These are phyloP conservation scores for Colletotrichum limetticola DNA, from an alignment of 2,329 filamentous ascomycete species.

Conservation along the genomic window DNA sequence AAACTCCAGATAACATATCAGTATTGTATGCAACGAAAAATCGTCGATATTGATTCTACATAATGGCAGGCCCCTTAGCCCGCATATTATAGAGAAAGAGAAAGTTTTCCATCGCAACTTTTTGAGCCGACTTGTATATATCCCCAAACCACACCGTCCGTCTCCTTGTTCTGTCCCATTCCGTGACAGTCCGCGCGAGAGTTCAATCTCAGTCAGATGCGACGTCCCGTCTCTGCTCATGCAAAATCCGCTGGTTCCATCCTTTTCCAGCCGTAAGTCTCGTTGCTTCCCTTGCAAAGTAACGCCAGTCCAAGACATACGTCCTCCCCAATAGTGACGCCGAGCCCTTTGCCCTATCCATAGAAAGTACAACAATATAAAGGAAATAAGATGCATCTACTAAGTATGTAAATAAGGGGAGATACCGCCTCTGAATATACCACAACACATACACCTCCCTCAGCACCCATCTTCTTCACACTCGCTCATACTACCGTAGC, in stretches of 20 bases:
- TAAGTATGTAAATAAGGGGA: constrained; percentile 22
- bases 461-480: constrained; percentile 48
- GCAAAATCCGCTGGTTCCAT: constrained; percentile 28
- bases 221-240: constrained; percentile 14
- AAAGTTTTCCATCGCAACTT: constrained; percentile 18
- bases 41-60: constrained; percentile 32
- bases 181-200: constrained; percentile 12
- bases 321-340: constrained; percentile 9
- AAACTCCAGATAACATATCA: not conserved
- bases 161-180: constrained; percentile 1
- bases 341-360: constrained; percentile 11
- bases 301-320: constrained; percentile 13
- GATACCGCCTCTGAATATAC: not conserved
- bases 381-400: constrained; percentile 14
- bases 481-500: constrained; percentile 69
- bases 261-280: constrained; percentile 32
- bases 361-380: constrained; percentile 14
- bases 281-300: constrained; percentile 19
- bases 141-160: constrained; percentile 6
- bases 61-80: not conserved
- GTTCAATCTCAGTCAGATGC: constrained; percentile 12
- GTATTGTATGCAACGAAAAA: constrained; percentile 1
- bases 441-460: not conserved
- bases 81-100: constrained; percentile 21
- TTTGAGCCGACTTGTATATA: constrained; percentile 20